Conservation (phyloP, 805 yeast genomes). For the Cyberlindnera japonica region DNA sequence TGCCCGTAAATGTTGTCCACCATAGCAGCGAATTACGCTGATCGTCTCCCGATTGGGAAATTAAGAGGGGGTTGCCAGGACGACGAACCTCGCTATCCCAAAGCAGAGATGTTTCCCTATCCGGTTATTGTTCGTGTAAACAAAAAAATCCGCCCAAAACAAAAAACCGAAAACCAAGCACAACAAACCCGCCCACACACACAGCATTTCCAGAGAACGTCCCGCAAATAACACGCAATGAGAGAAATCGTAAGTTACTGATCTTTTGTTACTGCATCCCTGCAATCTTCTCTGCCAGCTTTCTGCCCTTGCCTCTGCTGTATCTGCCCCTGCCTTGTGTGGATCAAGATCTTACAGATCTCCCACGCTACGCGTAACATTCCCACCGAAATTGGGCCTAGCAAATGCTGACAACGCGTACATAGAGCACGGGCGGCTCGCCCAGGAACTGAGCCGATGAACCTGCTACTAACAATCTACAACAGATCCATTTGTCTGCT, state of each 20-base stretch:
- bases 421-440: no score
- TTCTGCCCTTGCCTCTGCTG: no score
- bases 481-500: slow-evolving; percentile 86
- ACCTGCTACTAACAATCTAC: slow-evolving; percentile 16
- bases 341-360: neutral
- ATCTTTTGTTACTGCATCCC: no score
- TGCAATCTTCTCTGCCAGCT: no score
- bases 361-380: slow-evolving; percentile 14
- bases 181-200: slow-evolving; percentile 13
- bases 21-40: neutral
- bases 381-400: no score
- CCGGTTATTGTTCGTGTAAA: slow-evolving; percentile 11
- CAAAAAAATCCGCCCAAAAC: slow-evolving; percentile 16
- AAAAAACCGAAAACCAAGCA: slow-evolving; percentile 12
- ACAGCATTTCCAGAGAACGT: neutral
- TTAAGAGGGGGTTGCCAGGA: slow-evolving; percentile 11
- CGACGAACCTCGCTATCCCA: slow-evolving; percentile 5
- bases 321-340: neutral
- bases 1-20: no score
- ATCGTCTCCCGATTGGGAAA: slow-evolving; percentile 3
- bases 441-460: no score
- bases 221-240: slow-evolving; percentile 12
- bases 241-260: slow-evolving; percentile 27
- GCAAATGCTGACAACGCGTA: no score
- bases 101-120: slow-evolving; percentile 3